Percentiles rank a stretch among this genome's conserved stretches.
phyloP scores from a whole-genome alignment of 768 basidiomycete genomes.

The Fomitopsis pulvina region DNA sequence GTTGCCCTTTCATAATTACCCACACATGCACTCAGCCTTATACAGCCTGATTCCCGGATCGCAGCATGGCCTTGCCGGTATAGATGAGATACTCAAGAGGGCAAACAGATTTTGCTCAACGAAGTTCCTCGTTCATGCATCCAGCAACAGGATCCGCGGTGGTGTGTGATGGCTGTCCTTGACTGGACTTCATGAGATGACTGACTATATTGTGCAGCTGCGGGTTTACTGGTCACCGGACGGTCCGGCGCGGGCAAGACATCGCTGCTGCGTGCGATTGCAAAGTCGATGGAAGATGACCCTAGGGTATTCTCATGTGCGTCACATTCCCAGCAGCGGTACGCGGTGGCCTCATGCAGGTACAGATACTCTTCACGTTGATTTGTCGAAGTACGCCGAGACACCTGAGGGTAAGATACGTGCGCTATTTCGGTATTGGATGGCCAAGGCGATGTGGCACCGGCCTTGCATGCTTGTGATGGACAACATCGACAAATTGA shows the following conservation, averaged over 20 bases:
- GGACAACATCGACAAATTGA: conserved; percentile 84
- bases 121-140: conserved; percentile 50
- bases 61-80: conserved; percentile 50
- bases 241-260: conserved; percentile 80
- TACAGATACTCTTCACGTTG: conserved; percentile 78
- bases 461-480: conserved; percentile 75
- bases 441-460: conserved; percentile 71
- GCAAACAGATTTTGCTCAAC: conserved; percentile 51
- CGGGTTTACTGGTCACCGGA: conserved; percentile 70
- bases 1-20: too few relatives aligned
- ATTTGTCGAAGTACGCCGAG: conserved; percentile 60
- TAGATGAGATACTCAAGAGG: conserved; percentile 52
- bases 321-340: too few relatives aligned
- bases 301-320: conserved; percentile 57
- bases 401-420: conserved; percentile 63
- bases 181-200: neutral
- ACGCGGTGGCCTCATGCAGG: too few relatives aligned
- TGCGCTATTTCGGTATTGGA: conserved; percentile 65
- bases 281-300: conserved; percentile 55
- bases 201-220: conserved; percentile 34
- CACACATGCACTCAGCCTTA: neutral
- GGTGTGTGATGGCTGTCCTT: conserved; percentile 31
- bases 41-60: neutral
- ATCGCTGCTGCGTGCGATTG: conserved; percentile 59
- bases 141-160: conserved; percentile 42